phyloP scores from a whole-genome alignment of 768 basidiomycete genomes.

The Rhizopogon rudus region DNA sequence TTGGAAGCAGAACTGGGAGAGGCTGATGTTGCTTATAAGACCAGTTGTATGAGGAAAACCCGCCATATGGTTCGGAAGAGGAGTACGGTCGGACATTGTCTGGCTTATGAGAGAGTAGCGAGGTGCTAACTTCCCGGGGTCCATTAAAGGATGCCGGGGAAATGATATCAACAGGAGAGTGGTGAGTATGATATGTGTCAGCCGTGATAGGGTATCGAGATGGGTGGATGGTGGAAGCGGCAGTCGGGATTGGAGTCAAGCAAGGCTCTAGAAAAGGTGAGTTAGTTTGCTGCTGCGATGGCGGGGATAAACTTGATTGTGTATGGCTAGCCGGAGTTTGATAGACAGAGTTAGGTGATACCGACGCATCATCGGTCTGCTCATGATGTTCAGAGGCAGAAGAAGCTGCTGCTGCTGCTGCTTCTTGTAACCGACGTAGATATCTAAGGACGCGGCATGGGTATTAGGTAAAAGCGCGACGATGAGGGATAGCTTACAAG shows the following conservation, averaged over 20 bases:
- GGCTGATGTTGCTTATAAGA: slow-evolving; percentile 60
- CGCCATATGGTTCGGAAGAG: slow-evolving; percentile 51
- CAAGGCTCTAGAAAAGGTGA: slow-evolving; percentile 50
- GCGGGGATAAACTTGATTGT: slow-evolving; percentile 42
- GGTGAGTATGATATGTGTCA: slow-evolving; percentile 60
- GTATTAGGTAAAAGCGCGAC: background rate
- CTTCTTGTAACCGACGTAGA: slow-evolving; percentile 73
- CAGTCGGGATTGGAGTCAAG: slow-evolving; percentile 35
- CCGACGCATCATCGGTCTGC: slow-evolving; percentile 25
- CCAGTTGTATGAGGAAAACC: slow-evolving; percentile 68
- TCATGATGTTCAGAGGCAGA: slow-evolving; percentile 35
- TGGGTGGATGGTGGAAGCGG: slow-evolving; percentile 43
- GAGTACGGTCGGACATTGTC: slow-evolving; percentile 41
- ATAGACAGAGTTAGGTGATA: slow-evolving; percentile 43
- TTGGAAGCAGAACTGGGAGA: slow-evolving; percentile 39
- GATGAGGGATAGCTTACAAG: slow-evolving; percentile 47
- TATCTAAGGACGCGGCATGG: slow-evolving; percentile 44
- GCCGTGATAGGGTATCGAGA: slow-evolving; percentile 69
- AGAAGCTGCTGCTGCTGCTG: slow-evolving; percentile 49
- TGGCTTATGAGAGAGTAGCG: slow-evolving; percentile 32
- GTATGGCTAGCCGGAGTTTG: slow-evolving; percentile 40
- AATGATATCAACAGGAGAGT: slow-evolving; percentile 32
- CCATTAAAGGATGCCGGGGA: slow-evolving; percentile 33
- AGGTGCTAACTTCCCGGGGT: slow-evolving; percentile 30
- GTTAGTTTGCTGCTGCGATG: slow-evolving; percentile 17